phyloP scores from a whole-genome alignment of 169 alveolate genomes.

The Eimeria zaria region DNA sequence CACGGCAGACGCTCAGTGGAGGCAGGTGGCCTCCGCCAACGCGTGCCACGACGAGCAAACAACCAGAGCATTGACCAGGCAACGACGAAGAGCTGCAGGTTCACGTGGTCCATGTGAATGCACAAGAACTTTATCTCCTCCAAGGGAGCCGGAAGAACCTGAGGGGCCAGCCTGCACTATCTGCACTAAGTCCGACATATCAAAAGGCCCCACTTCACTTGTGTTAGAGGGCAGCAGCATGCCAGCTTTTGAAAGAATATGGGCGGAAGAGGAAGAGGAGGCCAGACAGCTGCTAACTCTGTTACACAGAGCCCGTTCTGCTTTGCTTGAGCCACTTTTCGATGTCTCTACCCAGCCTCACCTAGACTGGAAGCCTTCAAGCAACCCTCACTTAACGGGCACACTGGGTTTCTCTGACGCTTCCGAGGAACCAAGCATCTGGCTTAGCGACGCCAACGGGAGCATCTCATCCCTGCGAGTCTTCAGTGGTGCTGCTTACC shows the following conservation, averaged over 20 bases:
- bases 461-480: constrained; percentile 49
- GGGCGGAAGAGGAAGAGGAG: constrained; percentile 34
- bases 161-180: not conserved
- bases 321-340: constrained; percentile 62
- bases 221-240: not conserved
- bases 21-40: not conserved
- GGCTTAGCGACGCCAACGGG: constrained; percentile 43
- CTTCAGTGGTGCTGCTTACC: constrained; percentile 66
- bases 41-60: not conserved
- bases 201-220: not conserved
- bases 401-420: not conserved
- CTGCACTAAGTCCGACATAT: not conserved
- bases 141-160: not conserved
- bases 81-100: constrained; percentile 51
- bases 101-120: constrained; percentile 22
- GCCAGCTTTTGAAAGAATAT: not conserved
- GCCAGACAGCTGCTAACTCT: not conserved
- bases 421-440: constrained; percentile 56
- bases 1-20: not conserved
- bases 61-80: constrained; percentile 18
- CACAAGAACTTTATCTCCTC: not conserved
- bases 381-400: not conserved
- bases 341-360: constrained; percentile 22
- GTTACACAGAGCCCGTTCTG: constrained; percentile 34
- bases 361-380: not conserved